Base-by-base conservation (phyloP, 805 yeast genomes). In the Barnettozyma vustinii region DNA sequence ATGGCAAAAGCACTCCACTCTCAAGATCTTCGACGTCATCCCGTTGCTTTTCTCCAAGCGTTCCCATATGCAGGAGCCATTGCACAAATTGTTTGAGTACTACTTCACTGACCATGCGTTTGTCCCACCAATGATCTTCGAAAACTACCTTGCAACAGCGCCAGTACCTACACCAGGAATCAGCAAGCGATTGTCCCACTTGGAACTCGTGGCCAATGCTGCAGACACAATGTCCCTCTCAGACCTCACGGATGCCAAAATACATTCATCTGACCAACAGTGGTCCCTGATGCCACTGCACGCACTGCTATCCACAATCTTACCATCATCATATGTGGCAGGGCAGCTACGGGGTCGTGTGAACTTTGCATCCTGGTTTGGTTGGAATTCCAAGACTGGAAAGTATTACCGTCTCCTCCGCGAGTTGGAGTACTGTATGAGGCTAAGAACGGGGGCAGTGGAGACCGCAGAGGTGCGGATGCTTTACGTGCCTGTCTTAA, bases 71-170 rank as follows among this genome's bases (percentile, higher is more conserved):
- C 69, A 67, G 56, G 69, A 78, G 2, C 73, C 82, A 2, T 64
- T 92, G 53, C 85, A 83, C 65, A 96, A 89, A 54, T 87, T 89
- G 62, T 83, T 92, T 60, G 92, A 87, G 58, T 74, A 89, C 46
- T 94, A 90, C 63, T 94, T 94, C 72, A 90, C 89, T 66, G 99
- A 94, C 67, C 87, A 88, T 67, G 97, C 90, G 62, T 85, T 94
- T 63, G 83, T 96, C 1, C 98, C 99, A 5, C 73, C 92, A 52
- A 92, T 94, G 98, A 79, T 94, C 46, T 97, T 92, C 62, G 99
- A 94, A 64, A 94, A 94, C 68, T 94, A 94, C 63, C 66, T 88
- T 44, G 69, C 68, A 33, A 83, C 95, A 0, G 70, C 70, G 37
- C 96, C 96, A 1, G 52, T 72, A 8, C 66, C 66, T 25, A 67